Evolutionary conservation across 2,329 filamentous ascomycete genomes (phyloP), one percentile per base, ranked within the genome.

Genomic region (Penicillium rolfsii): DNA sequence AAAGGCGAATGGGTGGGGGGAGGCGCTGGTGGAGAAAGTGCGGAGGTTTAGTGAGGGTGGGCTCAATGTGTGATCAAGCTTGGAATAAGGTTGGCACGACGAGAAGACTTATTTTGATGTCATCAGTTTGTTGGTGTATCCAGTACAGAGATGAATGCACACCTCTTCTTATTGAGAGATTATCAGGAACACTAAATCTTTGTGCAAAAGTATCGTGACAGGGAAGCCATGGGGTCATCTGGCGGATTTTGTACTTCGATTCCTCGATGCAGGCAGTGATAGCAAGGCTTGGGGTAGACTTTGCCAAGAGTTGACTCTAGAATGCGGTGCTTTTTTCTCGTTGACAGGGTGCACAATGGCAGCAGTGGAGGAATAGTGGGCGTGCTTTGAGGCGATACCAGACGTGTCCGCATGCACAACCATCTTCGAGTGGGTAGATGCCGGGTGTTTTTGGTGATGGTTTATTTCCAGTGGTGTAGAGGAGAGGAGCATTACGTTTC

Each of bases 1-100:
- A 3, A 41, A 14, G 36, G 52, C 52, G 52, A 54, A 54, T 54
- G 59, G 53, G 24, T 48, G 55, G 26, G 59, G 52, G 5, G 56
- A 57, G 43, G 40, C 52, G 7, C 14, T 59, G 28, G 53, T 40
- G 35, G 63, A 64, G 59, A 67, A 64, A 41, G 54, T 60, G 12
- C 52, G 52, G n/a, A 30, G 30, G 16, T 41, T 56, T n/a, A 48
- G 52, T 7, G 46, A 52, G 28, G 28, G 41, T 2, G 52, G 52
- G 19, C 45, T 55, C 22, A 38, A 50, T 53, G 61, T 61, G 19
- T 61, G 41, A 57, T 50, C 12, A 52, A 38, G 49, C 30, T 33
- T 38, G 22, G 22, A 33, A 36, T 43, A 46, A 24, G 5, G 14
- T 9, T 24, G 14, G 19, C 36, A 43, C 28, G 19, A 35, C 36